Base-by-base conservation (phyloP, 1,139 yeast genomes). In the Suhomyces taliae region DNA sequence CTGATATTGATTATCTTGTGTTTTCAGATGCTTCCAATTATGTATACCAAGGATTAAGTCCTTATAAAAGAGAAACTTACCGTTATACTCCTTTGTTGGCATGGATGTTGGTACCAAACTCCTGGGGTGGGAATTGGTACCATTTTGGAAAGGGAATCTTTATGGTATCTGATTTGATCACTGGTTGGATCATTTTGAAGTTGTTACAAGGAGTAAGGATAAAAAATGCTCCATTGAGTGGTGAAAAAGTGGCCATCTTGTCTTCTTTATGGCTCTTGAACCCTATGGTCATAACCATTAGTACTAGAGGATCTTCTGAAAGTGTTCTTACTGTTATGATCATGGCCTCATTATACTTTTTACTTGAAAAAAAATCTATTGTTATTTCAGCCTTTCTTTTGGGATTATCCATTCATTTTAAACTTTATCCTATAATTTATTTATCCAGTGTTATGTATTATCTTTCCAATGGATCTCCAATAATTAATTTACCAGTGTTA, bases 231-330 rank as follows among this genome's bases (percentile, higher is more conserved):
- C 46, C 42, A 15, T 42, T 65, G 15, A 54, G 66, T 7, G 58
- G 60, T 39, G 49, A 56, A 8, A 69, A 69, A 41, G 70, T 74
- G 15, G 55, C 74, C 24, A 45, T 72, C 10, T 72, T 82, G 49
- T 66, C 84, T 33, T 69, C 86, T 1, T 70, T 90, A 4, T 93
- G 99, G 99, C 72, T 93, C 36, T 73, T 90, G 56, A 93, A 93
- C 64, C 99, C 99, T 10, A 88, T 93, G 95, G 99, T 91, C 0
- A 82, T 87, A 32, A 90, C 96, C 1, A 93, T 93, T 39, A 85
- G 95, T 52, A 90, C 98, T 0, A 72, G 99, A 46, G 99, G 99
- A 0, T 88, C 95, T 19, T 87, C 97, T 0, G 99, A 93, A 62
- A 91, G 97, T 52, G 75, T 93, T 1, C 69, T 93, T 40, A 90